phyloP scores from a whole-genome alignment of 345 rosid species.

The Balakata baccata region DNA sequence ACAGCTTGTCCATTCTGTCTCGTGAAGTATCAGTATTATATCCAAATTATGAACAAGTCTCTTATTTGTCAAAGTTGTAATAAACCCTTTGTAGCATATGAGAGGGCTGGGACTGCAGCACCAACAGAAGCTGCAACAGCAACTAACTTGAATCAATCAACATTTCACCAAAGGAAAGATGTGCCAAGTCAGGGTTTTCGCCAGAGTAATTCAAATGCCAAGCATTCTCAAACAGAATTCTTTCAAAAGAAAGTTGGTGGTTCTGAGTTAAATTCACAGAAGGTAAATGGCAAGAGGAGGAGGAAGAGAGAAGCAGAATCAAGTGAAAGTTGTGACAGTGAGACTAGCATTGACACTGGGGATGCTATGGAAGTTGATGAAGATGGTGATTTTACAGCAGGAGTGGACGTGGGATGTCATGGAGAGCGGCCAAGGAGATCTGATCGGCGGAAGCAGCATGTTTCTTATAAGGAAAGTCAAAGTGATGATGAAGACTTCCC shows the following conservation, averaged over 20 bases:
- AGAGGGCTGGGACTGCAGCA: slow-evolving; percentile 30
- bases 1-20: slow-evolving; percentile 68
- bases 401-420: slow-evolving; percentile 25
- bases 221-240: slow-evolving; percentile 27
- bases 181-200: slow-evolving; percentile 37
- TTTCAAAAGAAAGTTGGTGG: slow-evolving; percentile 22
- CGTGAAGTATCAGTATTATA: slow-evolving; percentile 42
- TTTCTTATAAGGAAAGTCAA: slow-evolving; percentile 58
- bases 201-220: slow-evolving; percentile 30
- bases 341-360: slow-evolving; percentile 41
- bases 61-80: slow-evolving; percentile 51
- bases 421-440: slow-evolving; percentile 57
- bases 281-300: slow-evolving; percentile 43
- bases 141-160: slow-evolving; percentile 30
- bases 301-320: slow-evolving; percentile 50
- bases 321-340: slow-evolving; percentile 49
- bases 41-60: slow-evolving; percentile 31
- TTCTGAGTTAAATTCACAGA: slow-evolving; percentile 34
- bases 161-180: slow-evolving; percentile 38
- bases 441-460: slow-evolving; percentile 53
- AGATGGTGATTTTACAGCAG: slow-evolving; percentile 37
- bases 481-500: slow-evolving; percentile 58
- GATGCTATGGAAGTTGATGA: slow-evolving; percentile 33
- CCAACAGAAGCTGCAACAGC: slow-evolving; percentile 27
- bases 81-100: slow-evolving; percentile 50